phyloP scores from a whole-genome alignment of 139 green algal genomes.

The Chlamydomonas sp. region DNA sequence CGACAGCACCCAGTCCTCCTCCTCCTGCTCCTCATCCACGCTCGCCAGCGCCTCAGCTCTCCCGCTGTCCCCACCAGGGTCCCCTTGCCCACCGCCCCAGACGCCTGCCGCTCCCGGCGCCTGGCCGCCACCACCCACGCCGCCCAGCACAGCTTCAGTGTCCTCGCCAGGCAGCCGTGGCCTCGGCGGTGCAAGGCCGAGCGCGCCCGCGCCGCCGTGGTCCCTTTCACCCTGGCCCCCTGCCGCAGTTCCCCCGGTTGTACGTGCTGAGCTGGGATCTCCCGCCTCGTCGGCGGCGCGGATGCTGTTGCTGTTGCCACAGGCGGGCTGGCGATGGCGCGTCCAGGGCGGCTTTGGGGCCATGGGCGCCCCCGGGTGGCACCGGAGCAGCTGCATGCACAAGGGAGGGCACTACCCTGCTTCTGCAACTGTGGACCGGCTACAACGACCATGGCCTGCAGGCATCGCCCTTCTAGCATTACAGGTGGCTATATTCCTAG shows the following conservation, averaged over 20 bases:
- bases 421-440: not conserved
- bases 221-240: no score
- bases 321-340: not conserved
- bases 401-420: no score
- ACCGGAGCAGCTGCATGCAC: conserved; percentile 15
- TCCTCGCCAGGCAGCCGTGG: no score
- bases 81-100: not conserved
- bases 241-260: no score
- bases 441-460: no score
- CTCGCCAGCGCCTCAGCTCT: not conserved
- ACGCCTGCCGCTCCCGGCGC: no score
- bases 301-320: no score
- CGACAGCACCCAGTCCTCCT: not conserved
- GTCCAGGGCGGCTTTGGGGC: conserved; percentile 13
- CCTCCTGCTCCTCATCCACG: conserved; percentile 58
- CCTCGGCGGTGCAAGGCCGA: not conserved
- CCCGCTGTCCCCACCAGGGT: not conserved
- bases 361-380: not conserved
- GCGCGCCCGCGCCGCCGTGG: no score
- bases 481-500: no score
- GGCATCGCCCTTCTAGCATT: no score
- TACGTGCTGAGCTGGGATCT: no score
- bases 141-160: not conserved
- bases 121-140: not conserved
- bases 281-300: no score